phyloP scores from a whole-genome alignment of 805 yeast species.

The Pichia kluyveri region DNA sequence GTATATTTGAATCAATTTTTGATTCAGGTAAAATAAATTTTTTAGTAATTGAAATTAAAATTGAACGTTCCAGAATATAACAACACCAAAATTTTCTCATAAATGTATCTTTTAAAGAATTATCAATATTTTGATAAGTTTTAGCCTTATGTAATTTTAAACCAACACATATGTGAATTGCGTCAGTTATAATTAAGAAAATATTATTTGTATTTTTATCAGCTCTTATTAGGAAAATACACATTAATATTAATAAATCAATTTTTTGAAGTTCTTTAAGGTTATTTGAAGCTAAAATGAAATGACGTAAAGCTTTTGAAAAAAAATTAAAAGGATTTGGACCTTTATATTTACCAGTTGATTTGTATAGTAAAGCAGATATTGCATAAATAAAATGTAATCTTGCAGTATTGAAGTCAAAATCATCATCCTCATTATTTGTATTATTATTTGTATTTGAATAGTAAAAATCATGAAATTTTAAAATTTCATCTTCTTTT shows the following conservation, averaged over 20 bases:
- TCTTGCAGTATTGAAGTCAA: constrained; percentile 45
- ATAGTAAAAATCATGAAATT: constrained; percentile 42
- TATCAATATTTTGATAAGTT: constrained; percentile 25
- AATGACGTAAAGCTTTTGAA: constrained; percentile 50
- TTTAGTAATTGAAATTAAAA: constrained; percentile 53
- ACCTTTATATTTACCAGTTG: constrained; percentile 48
- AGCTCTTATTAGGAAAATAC: constrained; percentile 49
- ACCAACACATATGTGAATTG: constrained; percentile 36
- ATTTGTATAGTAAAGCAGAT: constrained; percentile 41
- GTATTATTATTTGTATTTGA: background rate
- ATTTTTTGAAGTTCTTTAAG: constrained; percentile 35
- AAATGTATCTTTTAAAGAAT: constrained; percentile 27
- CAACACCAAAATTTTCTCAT: constrained; percentile 58
- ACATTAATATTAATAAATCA: constrained; percentile 43
- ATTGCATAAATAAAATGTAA: constrained; percentile 48
- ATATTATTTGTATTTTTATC: constrained; percentile 50
- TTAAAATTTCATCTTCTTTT: constrained; percentile 41
- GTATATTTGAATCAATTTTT: constrained; percentile 38
- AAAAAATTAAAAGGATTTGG: constrained; percentile 48
- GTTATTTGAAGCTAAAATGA: constrained; percentile 34
- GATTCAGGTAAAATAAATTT: constrained; percentile 45
- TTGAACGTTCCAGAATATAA: constrained; percentile 52
- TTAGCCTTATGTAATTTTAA: constrained; percentile 29
- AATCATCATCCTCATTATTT: constrained; percentile 17
- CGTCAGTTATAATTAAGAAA: constrained; percentile 44